Evolutionary conservation across 2,329 filamentous ascomycete species (phyloP).

Genomic region (Didymella keratinophila): DNA sequence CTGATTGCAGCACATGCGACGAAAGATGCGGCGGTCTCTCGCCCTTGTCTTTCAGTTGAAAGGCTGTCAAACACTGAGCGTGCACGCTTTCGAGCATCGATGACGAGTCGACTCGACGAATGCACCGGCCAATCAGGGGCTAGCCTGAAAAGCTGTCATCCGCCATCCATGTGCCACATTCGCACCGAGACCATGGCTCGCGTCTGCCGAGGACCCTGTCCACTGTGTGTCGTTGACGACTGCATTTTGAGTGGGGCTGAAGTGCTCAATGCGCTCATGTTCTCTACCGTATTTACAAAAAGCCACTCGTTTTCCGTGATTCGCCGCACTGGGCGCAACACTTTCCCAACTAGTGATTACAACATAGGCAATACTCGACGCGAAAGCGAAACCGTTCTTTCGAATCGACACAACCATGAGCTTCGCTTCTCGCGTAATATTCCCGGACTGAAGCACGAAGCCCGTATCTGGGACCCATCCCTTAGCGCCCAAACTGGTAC

Average conservation of each 20-base stretch:
- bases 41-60: constrained; percentile 16
- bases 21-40: constrained; percentile 16
- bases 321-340: not conserved
- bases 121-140: constrained; percentile 10
- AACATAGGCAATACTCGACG: not conserved
- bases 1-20: constrained; percentile 21
- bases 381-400: not conserved
- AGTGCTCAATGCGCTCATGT: not conserved
- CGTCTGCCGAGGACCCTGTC: constrained; percentile 16
- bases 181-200: constrained; percentile 13
- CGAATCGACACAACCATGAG: constrained; percentile 10
- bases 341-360: constrained; percentile 1
- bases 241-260: constrained; percentile 18
- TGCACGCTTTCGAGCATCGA: constrained; percentile 23
- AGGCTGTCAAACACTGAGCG: constrained; percentile 19
- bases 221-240: constrained; percentile 19
- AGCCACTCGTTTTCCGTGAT: not conserved
- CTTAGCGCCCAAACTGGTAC: constrained; percentile 22
- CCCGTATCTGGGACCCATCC: constrained; percentile 8
- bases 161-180: constrained; percentile 20
- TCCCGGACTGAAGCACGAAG: constrained; percentile 16
- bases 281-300: not conserved
- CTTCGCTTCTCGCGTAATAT: constrained; percentile 21
- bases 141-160: constrained; percentile 19
- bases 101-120: constrained; percentile 17